Base-by-base conservation (phyloP, 2,329 filamentous ascomycete species). In the Apiospora phragmitis region DNA sequence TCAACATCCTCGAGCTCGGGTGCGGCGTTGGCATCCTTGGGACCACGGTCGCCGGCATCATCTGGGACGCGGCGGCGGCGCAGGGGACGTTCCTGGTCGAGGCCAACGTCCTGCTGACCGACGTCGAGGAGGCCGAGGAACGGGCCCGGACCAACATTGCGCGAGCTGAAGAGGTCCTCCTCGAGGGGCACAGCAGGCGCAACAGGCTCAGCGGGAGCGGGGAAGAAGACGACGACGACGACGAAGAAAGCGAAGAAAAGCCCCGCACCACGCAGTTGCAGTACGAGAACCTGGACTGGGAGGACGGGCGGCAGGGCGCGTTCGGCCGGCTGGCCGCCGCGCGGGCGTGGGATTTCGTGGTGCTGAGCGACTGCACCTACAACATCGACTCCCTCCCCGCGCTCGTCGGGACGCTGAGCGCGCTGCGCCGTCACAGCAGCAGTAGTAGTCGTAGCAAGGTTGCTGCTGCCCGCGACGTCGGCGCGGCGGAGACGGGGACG, bases 361-460 rank as follows among this genome's bases (percentile, higher is more conserved):
- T 89, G 68, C 80, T 90, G 29, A 89, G 87, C 76, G 88, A 90
- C 77, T 89, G 88, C 82, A 90, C 88, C 0, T 90, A 90, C 81
- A 90, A 90, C 72, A 85, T 84, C 69, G 88, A 90, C 76, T 85
- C 84, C 72, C 79, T 90, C 35, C 84, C 86, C 1, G 83, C 86
- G 2, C 81, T 90, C 29, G 85, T 89, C 4, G 83, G 83, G 68
- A 89, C 88, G 0, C 78, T 90, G 45, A 84, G 84, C 1, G 83
- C 85, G 1, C 76, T 90, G 14, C 86, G 88, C 72, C 69, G 71
- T 2, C 75, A 77, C 11, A 86, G 83, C 29, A n/a, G 55, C 29
- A 59, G 70, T 9, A 68, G 65, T n/a, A n/a, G n/a, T n/a, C n/a
- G n/a, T n/a, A n/a, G n/a, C n/a, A n/a, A n/a, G n/a, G n/a, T n/a